Conservation (phyloP, 768 basidiomycete genomes). For the Neoboletus brunneissimus region DNA sequence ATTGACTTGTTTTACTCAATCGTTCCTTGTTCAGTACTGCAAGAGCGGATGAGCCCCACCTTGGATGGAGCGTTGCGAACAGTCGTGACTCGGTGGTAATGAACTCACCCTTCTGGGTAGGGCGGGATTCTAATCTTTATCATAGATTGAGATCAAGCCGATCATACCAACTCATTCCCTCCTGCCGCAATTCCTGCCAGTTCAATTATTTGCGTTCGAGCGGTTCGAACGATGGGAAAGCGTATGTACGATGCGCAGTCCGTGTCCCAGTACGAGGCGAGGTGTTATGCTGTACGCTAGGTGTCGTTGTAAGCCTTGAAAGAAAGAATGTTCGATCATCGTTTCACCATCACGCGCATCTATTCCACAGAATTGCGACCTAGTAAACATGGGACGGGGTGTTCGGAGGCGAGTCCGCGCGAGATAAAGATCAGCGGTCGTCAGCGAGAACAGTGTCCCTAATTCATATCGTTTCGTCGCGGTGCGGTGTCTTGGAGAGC, state of each 20-base stretch:
- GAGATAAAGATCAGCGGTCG: background rate
- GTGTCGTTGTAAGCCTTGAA: no score
- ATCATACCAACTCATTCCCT: background rate
- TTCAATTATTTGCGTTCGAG: background rate
- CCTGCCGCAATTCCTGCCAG: background rate
- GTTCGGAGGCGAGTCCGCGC: no score
- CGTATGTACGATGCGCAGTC: background rate
- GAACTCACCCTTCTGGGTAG: background rate
- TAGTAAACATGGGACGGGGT: no score
- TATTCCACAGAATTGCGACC: background rate
- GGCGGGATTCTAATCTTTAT: background rate
- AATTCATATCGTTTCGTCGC: background rate
- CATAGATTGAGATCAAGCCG: background rate
- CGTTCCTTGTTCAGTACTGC: background rate
- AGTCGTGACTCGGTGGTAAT: background rate
- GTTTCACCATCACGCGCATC: background rate
- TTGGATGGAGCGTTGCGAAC: background rate
- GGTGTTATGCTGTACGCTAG: no score
- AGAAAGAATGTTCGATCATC: no score
- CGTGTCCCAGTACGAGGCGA: no score
- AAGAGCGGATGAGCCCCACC: rapidly evolving
- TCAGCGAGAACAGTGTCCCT: background rate
- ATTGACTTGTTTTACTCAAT: background rate
- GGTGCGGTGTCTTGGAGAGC: no score
- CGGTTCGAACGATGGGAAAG: background rate